phyloP scores from a whole-genome alignment of 2,329 filamentous ascomycete genomes.

The Verticillium tricorpus region DNA sequence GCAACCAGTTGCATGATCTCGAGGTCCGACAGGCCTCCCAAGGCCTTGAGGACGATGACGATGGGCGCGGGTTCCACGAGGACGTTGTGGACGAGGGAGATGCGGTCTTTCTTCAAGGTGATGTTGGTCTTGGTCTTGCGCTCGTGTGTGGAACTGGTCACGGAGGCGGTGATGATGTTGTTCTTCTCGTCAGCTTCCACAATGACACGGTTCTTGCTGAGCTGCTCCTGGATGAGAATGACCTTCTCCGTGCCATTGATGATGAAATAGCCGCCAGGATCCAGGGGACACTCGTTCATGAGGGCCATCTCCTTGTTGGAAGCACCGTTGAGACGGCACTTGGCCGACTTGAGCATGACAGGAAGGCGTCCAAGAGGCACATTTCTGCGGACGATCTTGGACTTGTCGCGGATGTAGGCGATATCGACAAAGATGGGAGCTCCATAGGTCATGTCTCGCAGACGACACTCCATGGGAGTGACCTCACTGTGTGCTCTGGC shows the following conservation, averaged over 20 bases:
- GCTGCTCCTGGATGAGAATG: constrained; percentile 94
- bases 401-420: constrained; percentile 78
- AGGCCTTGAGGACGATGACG: constrained; percentile 85
- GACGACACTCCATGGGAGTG: constrained; percentile 91
- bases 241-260: constrained; percentile 98
- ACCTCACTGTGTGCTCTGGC: constrained; percentile 68
- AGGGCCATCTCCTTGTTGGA: constrained; percentile 84
- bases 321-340: constrained; percentile 80
- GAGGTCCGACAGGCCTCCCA: constrained; percentile 90
- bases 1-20: constrained; percentile 91
- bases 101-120: constrained; percentile 85
- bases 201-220: constrained; percentile 98
- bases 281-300: constrained; percentile 92
- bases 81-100: constrained; percentile 88
- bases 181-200: constrained; percentile 92
- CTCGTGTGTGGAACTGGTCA: constrained; percentile 96
- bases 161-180: constrained; percentile 88
- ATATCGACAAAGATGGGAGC: constrained; percentile 93
- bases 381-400: constrained; percentile 67
- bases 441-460: constrained; percentile 97
- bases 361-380: constrained; percentile 87
- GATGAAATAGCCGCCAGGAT: constrained; percentile 97
- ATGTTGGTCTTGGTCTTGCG: constrained; percentile 98
- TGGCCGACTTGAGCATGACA: constrained; percentile 94
- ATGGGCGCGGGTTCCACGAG: constrained; percentile 92